Conservation (phyloP, 2,329 filamentous ascomycete species). For the Hirsutella thompsonii region DNA sequence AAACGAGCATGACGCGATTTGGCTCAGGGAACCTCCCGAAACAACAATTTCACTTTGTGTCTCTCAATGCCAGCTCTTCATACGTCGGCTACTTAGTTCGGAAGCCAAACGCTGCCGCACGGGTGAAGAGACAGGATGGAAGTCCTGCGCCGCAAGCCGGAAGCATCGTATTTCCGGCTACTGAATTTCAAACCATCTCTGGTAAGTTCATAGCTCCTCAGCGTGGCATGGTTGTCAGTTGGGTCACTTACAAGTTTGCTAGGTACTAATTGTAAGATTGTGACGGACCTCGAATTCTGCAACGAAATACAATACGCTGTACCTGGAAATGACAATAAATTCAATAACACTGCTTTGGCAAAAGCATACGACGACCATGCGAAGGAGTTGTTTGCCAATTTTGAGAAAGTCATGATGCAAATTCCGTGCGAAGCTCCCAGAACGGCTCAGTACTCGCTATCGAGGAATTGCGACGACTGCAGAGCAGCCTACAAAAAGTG, state of each 20-base stretch:
- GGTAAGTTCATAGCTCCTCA: constrained; percentile 34
- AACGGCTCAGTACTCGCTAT: constrained; percentile 70
- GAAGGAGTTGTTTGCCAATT: constrained; percentile 55
- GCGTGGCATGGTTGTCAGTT: neutral
- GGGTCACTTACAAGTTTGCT: constrained; percentile 4
- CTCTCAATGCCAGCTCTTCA: constrained; percentile 55
- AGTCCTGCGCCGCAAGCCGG: constrained; percentile 42
- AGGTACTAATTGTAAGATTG: constrained; percentile 73
- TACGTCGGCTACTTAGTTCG: constrained; percentile 67
- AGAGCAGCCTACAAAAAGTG: constrained; percentile 75
- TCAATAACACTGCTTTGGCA: constrained; percentile 49
- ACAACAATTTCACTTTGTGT: constrained; percentile 76
- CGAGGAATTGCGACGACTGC: constrained; percentile 64
- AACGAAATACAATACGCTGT: constrained; percentile 82
- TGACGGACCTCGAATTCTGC: constrained; percentile 84
- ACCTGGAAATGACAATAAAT: constrained; percentile 59
- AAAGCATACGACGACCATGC: constrained; percentile 71
- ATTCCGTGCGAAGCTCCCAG: constrained; percentile 69
- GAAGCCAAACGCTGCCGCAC: constrained; percentile 35
- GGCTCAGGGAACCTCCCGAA: constrained; percentile 58
- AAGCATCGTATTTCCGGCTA: constrained; percentile 58
- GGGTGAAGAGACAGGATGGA: constrained; percentile 19
- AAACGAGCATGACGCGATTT: constrained; percentile 54
- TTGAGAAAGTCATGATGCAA: constrained; percentile 70
- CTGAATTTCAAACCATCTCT: constrained; percentile 65